phyloP scores from a whole-genome alignment of 306 rosid genomes.

The Corylus americana region DNA sequence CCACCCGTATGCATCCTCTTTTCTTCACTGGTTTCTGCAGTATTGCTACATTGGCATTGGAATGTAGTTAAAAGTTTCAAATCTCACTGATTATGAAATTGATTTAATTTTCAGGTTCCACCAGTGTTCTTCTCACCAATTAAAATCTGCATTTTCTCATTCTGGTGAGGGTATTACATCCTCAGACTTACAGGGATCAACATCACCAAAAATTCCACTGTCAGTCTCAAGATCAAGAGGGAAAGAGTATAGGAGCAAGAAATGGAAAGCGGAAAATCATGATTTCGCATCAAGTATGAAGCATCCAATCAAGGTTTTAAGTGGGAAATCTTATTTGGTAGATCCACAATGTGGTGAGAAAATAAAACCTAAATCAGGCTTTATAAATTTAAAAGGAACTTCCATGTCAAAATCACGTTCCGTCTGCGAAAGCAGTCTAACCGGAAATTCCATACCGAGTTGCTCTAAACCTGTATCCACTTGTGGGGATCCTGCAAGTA shows the following conservation, averaged over 20 bases:
- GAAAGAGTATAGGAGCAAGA: constrained; percentile 54
- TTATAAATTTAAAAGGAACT: constrained; percentile 28
- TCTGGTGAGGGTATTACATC: constrained; percentile 36
- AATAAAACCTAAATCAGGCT: constrained; percentile 41
- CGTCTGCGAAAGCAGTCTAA: constrained; percentile 30
- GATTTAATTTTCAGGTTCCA: constrained; percentile 65
- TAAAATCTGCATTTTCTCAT: constrained; percentile 61
- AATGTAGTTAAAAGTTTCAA: neutral
- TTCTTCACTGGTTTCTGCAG: neutral
- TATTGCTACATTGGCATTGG: neutral
- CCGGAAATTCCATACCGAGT: constrained; percentile 24
- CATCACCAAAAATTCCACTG: constrained; percentile 56
- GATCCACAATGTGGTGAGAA: constrained; percentile 35
- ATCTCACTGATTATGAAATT: constrained; percentile 20
- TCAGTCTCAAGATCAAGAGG: constrained; percentile 85
- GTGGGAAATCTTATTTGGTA: constrained; percentile 31
- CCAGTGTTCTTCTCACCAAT: constrained; percentile 56
- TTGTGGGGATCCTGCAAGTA: constrained; percentile 29
- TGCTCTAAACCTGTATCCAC: constrained; percentile 25
- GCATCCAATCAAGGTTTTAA: constrained; percentile 36
- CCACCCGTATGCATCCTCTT: constrained; percentile 60
- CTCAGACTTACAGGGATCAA: constrained; percentile 27
- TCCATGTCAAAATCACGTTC: constrained; percentile 34
- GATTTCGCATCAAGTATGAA: constrained; percentile 38
- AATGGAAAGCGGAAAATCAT: constrained; percentile 45